These are phyloP conservation scores for Komagataella phaffii DNA, from an alignment of 805 yeast genomes.

Conservation along the genomic window DNA sequence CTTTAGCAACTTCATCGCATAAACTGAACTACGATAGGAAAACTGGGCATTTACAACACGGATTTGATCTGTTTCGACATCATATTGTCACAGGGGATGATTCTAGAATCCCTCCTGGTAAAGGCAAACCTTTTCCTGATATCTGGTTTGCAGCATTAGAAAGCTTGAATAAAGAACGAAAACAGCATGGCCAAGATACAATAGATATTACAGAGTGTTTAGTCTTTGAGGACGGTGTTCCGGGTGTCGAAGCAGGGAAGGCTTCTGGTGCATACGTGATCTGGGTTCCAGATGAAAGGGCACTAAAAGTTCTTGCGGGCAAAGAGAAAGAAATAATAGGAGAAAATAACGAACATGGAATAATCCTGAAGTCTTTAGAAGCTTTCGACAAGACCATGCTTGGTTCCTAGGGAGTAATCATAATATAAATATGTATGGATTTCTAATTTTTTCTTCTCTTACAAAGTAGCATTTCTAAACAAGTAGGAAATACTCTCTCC, in stretches of 20 bases:
- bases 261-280: slow-evolving; percentile 78
- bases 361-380: slow-evolving; percentile 33
- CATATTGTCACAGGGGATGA: slow-evolving; percentile 87
- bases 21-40: slow-evolving; percentile 49
- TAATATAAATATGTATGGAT: not conserved
- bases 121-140: slow-evolving; percentile 91
- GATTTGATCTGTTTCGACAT: slow-evolving; percentile 46
- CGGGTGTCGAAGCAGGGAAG: slow-evolving; percentile 79
- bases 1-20: slow-evolving; percentile 81
- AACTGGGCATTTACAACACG: slow-evolving; percentile 53
- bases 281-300: slow-evolving; percentile 87
- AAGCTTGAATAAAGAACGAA: slow-evolving; percentile 45
- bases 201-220: slow-evolving; percentile 69
- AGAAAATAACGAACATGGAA: slow-evolving; percentile 31
- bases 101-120: slow-evolving; percentile 63
- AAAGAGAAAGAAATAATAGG: slow-evolving; percentile 32
- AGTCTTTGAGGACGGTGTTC: slow-evolving; percentile 90
- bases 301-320: slow-evolving; percentile 38
- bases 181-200: slow-evolving; percentile 22
- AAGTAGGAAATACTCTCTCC: slow-evolving; percentile 78
- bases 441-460: slow-evolving; percentile 1
- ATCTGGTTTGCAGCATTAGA: slow-evolving; percentile 79
- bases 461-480: slow-evolving; percentile 52
- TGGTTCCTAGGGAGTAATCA: slow-evolving; percentile 18
- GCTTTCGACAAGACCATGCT: slow-evolving; percentile 38